Percentiles rank a stretch among this genome's conserved stretches.
phyloP scores from a whole-genome alignment of 1,284 basidiomycete genomes.

The Tausonia pullulans region DNA sequence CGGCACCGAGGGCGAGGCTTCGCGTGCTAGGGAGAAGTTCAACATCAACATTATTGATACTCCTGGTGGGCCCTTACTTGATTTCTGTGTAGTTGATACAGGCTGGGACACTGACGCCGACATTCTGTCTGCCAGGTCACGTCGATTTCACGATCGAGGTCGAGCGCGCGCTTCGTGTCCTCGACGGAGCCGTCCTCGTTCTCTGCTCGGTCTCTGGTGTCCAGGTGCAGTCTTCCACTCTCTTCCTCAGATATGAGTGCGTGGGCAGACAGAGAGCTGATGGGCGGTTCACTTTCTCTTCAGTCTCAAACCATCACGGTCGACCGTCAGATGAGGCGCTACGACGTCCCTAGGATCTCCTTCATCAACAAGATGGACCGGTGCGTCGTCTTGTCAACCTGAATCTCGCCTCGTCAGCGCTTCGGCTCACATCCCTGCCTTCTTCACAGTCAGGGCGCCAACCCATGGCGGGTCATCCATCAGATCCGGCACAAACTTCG shows the following conservation, averaged over 20 bases:
- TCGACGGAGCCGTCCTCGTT: slow-evolving; percentile 94
- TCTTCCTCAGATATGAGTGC: background rate
- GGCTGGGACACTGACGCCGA: background rate
- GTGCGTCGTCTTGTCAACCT: slow-evolving; percentile 33
- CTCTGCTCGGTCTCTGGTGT: slow-evolving; percentile 96
- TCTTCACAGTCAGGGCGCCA: slow-evolving; percentile 68
- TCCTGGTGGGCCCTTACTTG: slow-evolving; percentile 50
- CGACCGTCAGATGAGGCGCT: slow-evolving; percentile 95
- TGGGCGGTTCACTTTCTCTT: too few relatives aligned
- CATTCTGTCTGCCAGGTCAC: slow-evolving; percentile 50
- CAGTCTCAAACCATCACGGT: slow-evolving; percentile 98
- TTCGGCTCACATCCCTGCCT: background rate
- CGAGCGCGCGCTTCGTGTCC: slow-evolving; percentile 86
- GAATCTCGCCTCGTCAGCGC: background rate
- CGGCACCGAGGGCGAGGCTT: slow-evolving; percentile 37
- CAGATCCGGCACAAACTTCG: slow-evolving; percentile 88
- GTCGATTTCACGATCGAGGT: slow-evolving; percentile 99
- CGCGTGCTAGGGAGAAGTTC: slow-evolving; percentile 63
- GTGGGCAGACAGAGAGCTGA: too few relatives aligned
- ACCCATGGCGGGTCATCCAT: slow-evolving; percentile 87
- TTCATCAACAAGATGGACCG: slow-evolving; percentile 99
- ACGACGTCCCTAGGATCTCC: slow-evolving; percentile 86
- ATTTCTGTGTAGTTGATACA: background rate
- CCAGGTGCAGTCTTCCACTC: slow-evolving; percentile 45
- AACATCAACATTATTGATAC: slow-evolving; percentile 99